Conservation (phyloP, 345 rosid genomes). For the Citrus unshiu region DNA sequence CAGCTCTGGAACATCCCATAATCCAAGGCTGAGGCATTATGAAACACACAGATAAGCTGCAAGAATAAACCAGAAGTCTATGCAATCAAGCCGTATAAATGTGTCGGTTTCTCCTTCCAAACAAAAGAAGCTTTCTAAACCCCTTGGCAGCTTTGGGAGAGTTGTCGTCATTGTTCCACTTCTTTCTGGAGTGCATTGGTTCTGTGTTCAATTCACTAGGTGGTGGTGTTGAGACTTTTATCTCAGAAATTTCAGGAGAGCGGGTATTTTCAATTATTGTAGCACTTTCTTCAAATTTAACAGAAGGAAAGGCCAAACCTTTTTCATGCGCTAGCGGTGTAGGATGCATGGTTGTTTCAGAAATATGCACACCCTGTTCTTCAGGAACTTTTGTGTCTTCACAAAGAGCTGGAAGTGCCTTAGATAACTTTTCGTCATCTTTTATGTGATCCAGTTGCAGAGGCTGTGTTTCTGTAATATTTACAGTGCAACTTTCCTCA, state of each 20-base stretch:
- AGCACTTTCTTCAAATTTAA: constrained; percentile 24
- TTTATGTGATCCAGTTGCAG: constrained; percentile 10
- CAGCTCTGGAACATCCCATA: constrained; percentile 6
- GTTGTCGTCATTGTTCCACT: constrained; percentile 70
- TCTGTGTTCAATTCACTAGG: constrained; percentile 43
- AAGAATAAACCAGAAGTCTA: background rate
- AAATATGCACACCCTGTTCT: constrained; percentile 17
- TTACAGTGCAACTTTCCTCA: constrained; percentile 18
- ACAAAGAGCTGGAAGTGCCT: constrained; percentile 23
- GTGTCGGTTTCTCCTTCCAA: constrained; percentile 54
- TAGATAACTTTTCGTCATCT: constrained; percentile 24
- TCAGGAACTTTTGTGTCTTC: constrained; percentile 28
- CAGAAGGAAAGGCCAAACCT: constrained; percentile 31
- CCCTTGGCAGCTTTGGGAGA: constrained; percentile 82
- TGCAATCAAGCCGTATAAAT: constrained; percentile 19
- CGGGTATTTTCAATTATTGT: constrained; percentile 17
- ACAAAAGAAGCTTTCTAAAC: constrained; percentile 81
- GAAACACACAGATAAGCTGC: constrained; percentile 14
- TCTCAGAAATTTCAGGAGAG: constrained; percentile 46
- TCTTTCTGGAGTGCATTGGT: constrained; percentile 61
- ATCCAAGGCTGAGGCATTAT: constrained; percentile 6
- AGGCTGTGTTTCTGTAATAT: constrained; percentile 19
- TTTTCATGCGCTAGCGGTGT: constrained; percentile 33
- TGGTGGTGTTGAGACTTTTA: constrained; percentile 66
- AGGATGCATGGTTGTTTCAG: constrained; percentile 27